These are phyloP conservation scores for Cytospora piceae DNA, from an alignment of 2,329 filamentous ascomycete species.

Conservation along the genomic window DNA sequence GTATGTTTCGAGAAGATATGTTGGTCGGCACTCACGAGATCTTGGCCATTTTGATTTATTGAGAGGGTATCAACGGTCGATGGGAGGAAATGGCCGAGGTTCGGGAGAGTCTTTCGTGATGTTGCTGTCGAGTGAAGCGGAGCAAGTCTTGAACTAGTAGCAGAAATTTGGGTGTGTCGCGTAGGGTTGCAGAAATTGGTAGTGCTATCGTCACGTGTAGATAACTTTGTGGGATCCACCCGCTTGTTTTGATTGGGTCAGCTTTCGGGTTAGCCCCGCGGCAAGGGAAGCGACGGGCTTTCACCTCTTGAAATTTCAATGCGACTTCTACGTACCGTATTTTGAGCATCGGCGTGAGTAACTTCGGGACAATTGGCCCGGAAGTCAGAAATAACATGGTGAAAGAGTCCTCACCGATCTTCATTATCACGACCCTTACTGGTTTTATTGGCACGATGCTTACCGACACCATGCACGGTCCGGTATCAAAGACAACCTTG, in stretches of 20 bases:
- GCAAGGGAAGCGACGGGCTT: not conserved
- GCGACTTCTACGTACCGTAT: too few relatives aligned
- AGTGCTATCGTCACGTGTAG: constrained; percentile 28
- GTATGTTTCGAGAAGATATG: not conserved
- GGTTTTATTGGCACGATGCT: too few relatives aligned
- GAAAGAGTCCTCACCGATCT: too few relatives aligned
- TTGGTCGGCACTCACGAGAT: constrained; percentile 29
- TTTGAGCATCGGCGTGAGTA: too few relatives aligned
- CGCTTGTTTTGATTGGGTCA: not conserved
- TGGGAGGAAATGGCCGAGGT: constrained; percentile 29
- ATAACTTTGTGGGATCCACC: not conserved
- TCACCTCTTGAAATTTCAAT: not conserved
- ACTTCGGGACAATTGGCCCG: too few relatives aligned
- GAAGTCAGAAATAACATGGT: too few relatives aligned
- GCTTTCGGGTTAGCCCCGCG: not conserved
- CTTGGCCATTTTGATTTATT: constrained; percentile 32
- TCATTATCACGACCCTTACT: too few relatives aligned
- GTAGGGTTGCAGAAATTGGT: constrained; percentile 24
- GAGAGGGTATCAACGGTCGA: constrained; percentile 23
- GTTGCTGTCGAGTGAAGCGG: constrained; percentile 25
- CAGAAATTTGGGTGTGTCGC: constrained; percentile 28
- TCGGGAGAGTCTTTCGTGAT: constrained; percentile 26
- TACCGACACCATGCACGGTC: too few relatives aligned
- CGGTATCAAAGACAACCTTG: not conserved
- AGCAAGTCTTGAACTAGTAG: constrained; percentile 14